phyloP scores from a whole-genome alignment of 768 basidiomycete species.

The Lactarius sp. region DNA sequence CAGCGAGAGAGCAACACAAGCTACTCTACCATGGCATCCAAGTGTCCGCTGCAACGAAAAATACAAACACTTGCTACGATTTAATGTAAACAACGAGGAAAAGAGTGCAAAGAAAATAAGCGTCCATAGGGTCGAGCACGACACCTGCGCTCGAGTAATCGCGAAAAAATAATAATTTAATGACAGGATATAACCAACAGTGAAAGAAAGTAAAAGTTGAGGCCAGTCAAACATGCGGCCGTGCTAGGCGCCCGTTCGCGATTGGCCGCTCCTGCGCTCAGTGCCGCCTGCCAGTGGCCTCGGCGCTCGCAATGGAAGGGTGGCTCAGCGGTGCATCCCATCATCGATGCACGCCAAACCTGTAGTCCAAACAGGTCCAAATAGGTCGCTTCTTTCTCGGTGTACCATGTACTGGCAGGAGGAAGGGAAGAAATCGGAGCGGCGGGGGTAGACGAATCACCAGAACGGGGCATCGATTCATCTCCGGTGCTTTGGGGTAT shows the following conservation, averaged over 20 bases:
- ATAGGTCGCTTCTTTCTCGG: background rate
- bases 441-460: background rate
- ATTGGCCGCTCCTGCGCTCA: no score
- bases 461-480: background rate
- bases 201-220: background rate
- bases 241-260: no score
- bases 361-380: no score
- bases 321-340: background rate
- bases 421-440: no score
- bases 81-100: background rate
- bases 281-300: no score
- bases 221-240: no score
- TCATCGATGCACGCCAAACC: background rate
- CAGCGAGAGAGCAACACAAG: background rate
- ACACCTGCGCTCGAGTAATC: background rate
- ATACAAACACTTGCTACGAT: background rate
- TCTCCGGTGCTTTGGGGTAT: background rate
- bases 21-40: background rate
- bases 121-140: background rate
- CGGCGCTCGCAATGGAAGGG: no score
- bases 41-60: background rate
- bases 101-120: background rate
- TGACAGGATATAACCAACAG: background rate
- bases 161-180: background rate
- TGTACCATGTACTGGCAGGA: background rate